Evolutionary conservation across 2,329 filamentous ascomycete species (phyloP).

Genomic region (Calonectria pteridis): DNA sequence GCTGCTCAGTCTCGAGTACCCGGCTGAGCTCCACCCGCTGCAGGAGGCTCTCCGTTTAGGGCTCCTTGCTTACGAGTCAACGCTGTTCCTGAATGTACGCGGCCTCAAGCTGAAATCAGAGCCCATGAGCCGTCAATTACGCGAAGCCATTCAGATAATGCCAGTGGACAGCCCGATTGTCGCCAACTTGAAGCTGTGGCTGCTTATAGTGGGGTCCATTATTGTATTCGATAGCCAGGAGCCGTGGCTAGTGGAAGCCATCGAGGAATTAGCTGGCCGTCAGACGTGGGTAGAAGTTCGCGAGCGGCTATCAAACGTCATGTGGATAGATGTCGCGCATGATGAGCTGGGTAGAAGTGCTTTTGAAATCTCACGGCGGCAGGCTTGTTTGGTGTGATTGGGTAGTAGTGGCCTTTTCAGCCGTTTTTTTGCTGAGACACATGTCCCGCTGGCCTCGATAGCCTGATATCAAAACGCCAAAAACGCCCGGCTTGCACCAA

Average conservation of each 20-base stretch:
- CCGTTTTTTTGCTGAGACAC: not conserved
- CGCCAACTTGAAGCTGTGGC: slow-evolving; percentile 43
- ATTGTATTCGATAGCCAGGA: slow-evolving; percentile 38
- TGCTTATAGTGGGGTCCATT: slow-evolving; percentile 41
- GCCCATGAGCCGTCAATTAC: slow-evolving; percentile 26
- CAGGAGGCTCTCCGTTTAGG: slow-evolving; percentile 43
- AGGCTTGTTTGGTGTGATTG: not conserved
- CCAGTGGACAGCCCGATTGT: not conserved
- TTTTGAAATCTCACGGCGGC: slow-evolving; percentile 17
- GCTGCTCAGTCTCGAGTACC: slow-evolving; percentile 41
- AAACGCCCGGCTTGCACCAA: not conserved
- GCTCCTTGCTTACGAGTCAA: slow-evolving; percentile 47
- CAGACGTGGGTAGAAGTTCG: slow-evolving; percentile 41
- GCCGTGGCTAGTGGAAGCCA: slow-evolving; percentile 38
- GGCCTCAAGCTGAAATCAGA: slow-evolving; percentile 34
- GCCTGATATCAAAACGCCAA: not conserved
- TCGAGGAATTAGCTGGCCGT: slow-evolving; percentile 25
- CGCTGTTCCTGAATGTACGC: slow-evolving; percentile 42
- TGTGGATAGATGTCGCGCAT: slow-evolving; percentile 46
- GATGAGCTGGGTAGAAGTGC: slow-evolving; percentile 33
- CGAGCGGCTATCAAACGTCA: slow-evolving; percentile 32
- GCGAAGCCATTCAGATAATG: slow-evolving; percentile 27
- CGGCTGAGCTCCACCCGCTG: slow-evolving; percentile 15
- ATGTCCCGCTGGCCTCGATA: not conserved
- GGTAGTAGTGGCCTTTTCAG: no score